Evolutionary conservation across 1,284 basidiomycete genomes (phyloP), one percentile per base, ranked within the genome.

Genomic region (Cerioporus squamosus): DNA sequence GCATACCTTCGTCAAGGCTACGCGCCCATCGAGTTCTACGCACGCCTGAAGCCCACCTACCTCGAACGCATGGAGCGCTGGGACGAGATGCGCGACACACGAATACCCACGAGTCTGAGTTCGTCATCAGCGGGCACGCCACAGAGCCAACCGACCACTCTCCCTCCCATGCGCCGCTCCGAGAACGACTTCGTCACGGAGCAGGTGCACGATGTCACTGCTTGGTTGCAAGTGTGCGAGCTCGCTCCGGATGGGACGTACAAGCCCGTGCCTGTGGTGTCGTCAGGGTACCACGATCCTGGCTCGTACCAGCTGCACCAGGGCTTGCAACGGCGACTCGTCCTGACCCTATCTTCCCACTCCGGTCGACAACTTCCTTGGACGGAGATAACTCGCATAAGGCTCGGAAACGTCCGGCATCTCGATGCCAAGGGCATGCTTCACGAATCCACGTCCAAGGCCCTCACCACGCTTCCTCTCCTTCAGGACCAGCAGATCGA

Each of bases 111-210:
- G 49, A 72, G 20, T 33, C 56, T 53, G 22, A 57, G 59, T 20
- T 56, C 62, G 9, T 60, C 61, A 7, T 60, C 66, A 7, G 46
- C 64, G 3, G 55, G 55, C 26, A 63, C 70, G 0, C 65, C 72
- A 2, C 69, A 72, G 23, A 63, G 65, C 40, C 62, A 58, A 38
- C 67, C 72, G 4, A 73, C 79, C n/a, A 76, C 73, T 47, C 67
- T 83, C 23, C 87, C 87, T 18, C 79, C 80, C 18, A 96, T 94
- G 90, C 87, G 93, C 36, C 86, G 94, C 24, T 93, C 94, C 22
- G 95, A 98, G 75, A 94, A 85, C 31, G 95, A 98, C 68, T 94
- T 98, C 66, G 84, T 97, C n/a, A 84, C 87, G 9, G 87, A 93
- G 61, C 92, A 98, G 72, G 78, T 80, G 24, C 96, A 99, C 74